A percentile compares a stretch with the other conserved stretches of the same genome.
phyloP scores from a whole-genome alignment of 768 basidiomycete genomes.

The Leccinum rimulosum region DNA sequence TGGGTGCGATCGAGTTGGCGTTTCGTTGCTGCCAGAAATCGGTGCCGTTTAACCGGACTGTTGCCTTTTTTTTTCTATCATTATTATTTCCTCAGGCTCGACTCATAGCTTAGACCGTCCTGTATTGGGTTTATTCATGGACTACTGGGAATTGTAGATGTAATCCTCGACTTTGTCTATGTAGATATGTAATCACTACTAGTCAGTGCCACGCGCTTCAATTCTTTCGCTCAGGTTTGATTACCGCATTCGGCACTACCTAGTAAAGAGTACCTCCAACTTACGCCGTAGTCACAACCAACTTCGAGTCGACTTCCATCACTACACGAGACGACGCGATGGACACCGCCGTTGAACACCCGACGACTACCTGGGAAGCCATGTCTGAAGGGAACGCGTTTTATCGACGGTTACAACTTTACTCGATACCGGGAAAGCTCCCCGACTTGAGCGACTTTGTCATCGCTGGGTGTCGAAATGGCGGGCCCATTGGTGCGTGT shows the following conservation, averaged over 20 bases:
- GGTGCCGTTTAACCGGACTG: background rate
- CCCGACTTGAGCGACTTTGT: conserved; percentile 78
- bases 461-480: conserved; percentile 77
- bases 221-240: too few species aligned
- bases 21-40: too few species aligned
- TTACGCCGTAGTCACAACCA: background rate
- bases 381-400: conserved; percentile 87
- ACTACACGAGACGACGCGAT: conserved; percentile 11
- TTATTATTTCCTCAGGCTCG: background rate
- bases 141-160: conserved; percentile 7
- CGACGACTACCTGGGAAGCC: conserved; percentile 84
- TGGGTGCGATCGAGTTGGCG: background rate
- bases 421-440: conserved; percentile 76
- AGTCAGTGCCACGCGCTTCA: too few species aligned
- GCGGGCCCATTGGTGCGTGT: conserved; percentile 81
- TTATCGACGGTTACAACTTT: conserved; percentile 82
- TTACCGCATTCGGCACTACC: background rate
- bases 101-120: conserved; percentile 2
- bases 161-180: background rate
- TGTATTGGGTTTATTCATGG: background rate
- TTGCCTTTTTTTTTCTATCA: background rate
- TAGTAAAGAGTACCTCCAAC: too few species aligned
- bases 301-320: background rate
- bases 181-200: background rate
- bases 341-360: conserved; percentile 57